Base-by-base conservation (phyloP, 2,329 filamentous ascomycete genomes). In the Fusarium transvaalense region DNA sequence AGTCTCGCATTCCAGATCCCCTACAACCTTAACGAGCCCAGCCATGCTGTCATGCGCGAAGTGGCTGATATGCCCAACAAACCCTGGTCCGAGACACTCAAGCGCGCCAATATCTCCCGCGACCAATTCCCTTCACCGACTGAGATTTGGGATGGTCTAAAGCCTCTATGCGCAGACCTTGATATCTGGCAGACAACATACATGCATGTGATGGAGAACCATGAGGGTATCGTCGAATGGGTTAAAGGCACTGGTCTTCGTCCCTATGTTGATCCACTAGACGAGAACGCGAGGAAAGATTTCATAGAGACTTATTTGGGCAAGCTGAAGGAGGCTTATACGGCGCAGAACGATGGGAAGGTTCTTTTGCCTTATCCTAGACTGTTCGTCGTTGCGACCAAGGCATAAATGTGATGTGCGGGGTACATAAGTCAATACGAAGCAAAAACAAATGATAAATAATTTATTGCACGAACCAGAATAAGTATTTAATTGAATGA, bases 121-220 rank as follows among this genome's bases (percentile, higher is more conserved):
- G 84, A 85, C 64, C 76, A 78, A 2, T 82, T 89, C 35, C 85
- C 86, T 73, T 71, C 82, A 0, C 78, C 82, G 0, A 61, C 72
- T 32, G 79, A 80, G 47, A 81, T 85, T 5, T 88, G 88, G 72
- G 78, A 88, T 57, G 78, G 78, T 1, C 72, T 89, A 4, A 77
- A 75, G 0, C 81, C 81, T 19, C 54, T 82, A 3, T 82, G 80
- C 54, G 68, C 75, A 0, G 69, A 66, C 3, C 78, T 89, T 4
- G 78, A 87, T 64, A 74, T 89, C 2, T 89, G 86, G 84, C 81
- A 84, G 42, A 86, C 85, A 2, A 73, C 76, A 39, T 89, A 89
- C 64, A 77, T 83, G 27, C 87, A 89, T 73, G 74, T 82, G 1
- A 72, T 89, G 58, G 77, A 80, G 4, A 80, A 78, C 23, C 84